Conservation (phyloP, 2,329 filamentous ascomycete genomes). For the Plenodomus lindquistii region DNA sequence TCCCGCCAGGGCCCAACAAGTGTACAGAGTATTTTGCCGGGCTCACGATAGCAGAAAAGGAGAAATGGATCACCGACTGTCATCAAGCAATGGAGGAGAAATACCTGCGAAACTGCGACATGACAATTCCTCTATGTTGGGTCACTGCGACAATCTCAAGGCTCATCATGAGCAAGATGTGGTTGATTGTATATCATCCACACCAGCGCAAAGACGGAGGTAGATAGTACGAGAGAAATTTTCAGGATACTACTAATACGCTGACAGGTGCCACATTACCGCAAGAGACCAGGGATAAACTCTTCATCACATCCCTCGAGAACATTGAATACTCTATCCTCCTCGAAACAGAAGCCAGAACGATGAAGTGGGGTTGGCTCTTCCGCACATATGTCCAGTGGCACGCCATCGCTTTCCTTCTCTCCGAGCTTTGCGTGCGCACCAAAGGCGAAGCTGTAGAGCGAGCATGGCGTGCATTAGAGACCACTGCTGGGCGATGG, state of each 20-base stretch:
- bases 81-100: conserved; percentile 53
- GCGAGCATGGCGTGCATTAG: conserved; percentile 63
- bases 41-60: conserved; percentile 52
- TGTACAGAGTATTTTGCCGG: conserved; percentile 50
- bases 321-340: conserved; percentile 72
- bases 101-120: conserved; percentile 57
- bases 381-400: conserved; percentile 68
- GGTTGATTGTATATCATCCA: conserved; percentile 76
- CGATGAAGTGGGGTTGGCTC: conserved; percentile 67
- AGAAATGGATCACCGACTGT: conserved; percentile 55
- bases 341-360: conserved; percentile 65
- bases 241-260: too few species aligned
- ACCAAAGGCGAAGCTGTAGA: conserved; percentile 62
- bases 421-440: conserved; percentile 63
- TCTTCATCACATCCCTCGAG: conserved; percentile 74
- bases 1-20: conserved; percentile 48
- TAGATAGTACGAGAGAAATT: not conserved
- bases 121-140: conserved; percentile 66
- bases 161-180: conserved; percentile 77
- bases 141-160: conserved; percentile 69
- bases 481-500: conserved; percentile 49
- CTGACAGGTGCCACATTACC: conserved; percentile 55
- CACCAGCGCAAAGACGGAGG: conserved; percentile 64
- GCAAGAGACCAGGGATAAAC: conserved; percentile 66
- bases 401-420: conserved; percentile 65